phyloP scores from a whole-genome alignment of 805 yeast species.

The Nakazawaea wickerhamii region DNA sequence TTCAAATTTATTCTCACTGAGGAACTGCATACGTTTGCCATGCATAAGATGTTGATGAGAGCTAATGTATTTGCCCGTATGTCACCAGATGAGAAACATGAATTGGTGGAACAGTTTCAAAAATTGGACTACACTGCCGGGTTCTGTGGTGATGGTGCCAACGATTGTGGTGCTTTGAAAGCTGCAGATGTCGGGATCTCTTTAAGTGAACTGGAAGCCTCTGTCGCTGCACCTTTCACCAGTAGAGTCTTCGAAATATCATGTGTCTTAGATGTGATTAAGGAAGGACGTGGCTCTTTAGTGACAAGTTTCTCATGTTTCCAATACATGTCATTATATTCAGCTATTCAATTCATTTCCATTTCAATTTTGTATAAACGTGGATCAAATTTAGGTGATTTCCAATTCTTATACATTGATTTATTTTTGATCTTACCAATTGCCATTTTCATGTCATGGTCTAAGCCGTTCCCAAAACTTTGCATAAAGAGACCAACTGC shows the following conservation, averaged over 20 bases:
- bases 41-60: constrained; percentile 58
- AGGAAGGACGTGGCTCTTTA: constrained; percentile 91
- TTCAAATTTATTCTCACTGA: constrained; percentile 71
- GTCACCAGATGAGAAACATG: constrained; percentile 99
- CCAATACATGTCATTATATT: constrained; percentile 95
- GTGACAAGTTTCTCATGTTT: constrained; percentile 96
- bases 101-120: constrained; percentile 83
- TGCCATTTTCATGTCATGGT: constrained; percentile 98
- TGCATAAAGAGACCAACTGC: constrained; percentile 85
- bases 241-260: constrained; percentile 85
- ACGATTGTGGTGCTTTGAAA: constrained; percentile 96
- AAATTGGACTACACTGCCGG: constrained; percentile 87
- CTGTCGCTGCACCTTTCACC: constrained; percentile 98
- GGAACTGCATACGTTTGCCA: constrained; percentile 31
- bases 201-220: constrained; percentile 94
- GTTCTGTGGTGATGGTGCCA: constrained; percentile 99
- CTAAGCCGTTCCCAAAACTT: constrained; percentile 62
- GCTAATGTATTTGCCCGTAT: constrained; percentile 87
- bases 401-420: constrained; percentile 94
- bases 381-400: constrained; percentile 93
- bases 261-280: constrained; percentile 86
- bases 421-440: constrained; percentile 85
- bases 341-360: constrained; percentile 91
- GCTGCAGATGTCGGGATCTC: constrained; percentile 98
- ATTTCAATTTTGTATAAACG: constrained; percentile 79